Conservation (phyloP, 352 stramenopile species). For the Globisporangium cylindrosporum region DNA sequence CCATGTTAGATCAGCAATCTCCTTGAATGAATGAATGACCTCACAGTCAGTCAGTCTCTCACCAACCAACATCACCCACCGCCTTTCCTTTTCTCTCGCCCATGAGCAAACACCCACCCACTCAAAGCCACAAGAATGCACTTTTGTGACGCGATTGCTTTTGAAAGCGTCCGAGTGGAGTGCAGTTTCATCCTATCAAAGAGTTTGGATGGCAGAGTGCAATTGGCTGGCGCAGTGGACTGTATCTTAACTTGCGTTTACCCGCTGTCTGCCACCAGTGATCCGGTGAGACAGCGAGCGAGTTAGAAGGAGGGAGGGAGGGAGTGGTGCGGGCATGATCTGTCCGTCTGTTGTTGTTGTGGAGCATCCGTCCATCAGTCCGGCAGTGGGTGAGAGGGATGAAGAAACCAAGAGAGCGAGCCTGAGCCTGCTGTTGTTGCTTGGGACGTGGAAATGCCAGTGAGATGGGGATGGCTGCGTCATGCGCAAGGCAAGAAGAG, state of each 20-base stretch:
- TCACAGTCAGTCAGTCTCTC: background rate
- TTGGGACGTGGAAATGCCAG: conserved; percentile 4
- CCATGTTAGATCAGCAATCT: background rate
- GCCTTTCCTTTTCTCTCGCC: background rate
- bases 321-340: background rate
- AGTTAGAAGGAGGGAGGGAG: background rate
- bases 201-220: background rate
- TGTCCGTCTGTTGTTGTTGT: background rate
- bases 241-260: background rate
- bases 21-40: background rate
- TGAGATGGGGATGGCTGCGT: background rate
- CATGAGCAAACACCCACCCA: background rate
- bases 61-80: background rate
- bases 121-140: background rate
- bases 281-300: background rate
- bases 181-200: background rate
- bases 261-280: background rate
- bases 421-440: background rate
- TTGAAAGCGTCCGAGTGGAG: background rate
- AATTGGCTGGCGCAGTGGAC: background rate
- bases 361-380: too few species aligned
- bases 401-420: background rate
- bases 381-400: background rate
- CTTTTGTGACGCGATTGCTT: background rate
- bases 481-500: conserved; percentile 1